Evolutionary conservation across 2,329 filamentous ascomycete genomes (phyloP).

Genomic region (Beauveria pseudobassiana): DNA sequence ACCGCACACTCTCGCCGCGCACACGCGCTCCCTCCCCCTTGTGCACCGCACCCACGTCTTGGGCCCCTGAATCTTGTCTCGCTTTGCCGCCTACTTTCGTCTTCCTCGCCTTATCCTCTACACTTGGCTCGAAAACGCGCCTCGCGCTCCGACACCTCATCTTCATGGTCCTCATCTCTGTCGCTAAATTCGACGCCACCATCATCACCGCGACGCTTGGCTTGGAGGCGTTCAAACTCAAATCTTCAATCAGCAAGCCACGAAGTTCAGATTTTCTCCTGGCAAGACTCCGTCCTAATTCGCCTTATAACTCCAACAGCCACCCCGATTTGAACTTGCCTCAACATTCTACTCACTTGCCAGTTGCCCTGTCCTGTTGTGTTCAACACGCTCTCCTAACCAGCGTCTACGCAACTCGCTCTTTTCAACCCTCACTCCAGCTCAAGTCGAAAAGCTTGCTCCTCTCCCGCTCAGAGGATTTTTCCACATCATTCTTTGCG

Average conservation of each 20-base stretch:
- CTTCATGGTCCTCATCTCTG: background rate
- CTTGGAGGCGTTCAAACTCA: background rate
- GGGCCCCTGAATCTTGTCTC: background rate
- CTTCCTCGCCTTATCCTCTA: background rate
- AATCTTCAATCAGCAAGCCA: background rate
- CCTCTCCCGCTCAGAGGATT: background rate
- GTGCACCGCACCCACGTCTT: background rate
- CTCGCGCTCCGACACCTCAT: background rate
- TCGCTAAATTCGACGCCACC: background rate
- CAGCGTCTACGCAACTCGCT: background rate
- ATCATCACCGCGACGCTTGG: background rate
- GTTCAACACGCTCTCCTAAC: background rate
- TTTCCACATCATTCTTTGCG: constrained; percentile 21
- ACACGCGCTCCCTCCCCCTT: background rate
- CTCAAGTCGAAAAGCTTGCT: background rate
- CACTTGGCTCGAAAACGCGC: background rate
- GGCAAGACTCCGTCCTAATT: too few species aligned
- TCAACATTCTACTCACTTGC: background rate
- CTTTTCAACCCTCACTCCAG: background rate
- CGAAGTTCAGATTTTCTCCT: background rate
- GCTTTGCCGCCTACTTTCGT: background rate
- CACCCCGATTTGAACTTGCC: too few species aligned
- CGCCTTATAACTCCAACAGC: too few species aligned
- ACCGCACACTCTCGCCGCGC: background rate
- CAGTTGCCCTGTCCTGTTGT: background rate